A percentile compares a stretch with the other conserved stretches of the same genome.
phyloP scores from a whole-genome alignment of 139 green algal species.

The Tetradesmus obliquus region DNA sequence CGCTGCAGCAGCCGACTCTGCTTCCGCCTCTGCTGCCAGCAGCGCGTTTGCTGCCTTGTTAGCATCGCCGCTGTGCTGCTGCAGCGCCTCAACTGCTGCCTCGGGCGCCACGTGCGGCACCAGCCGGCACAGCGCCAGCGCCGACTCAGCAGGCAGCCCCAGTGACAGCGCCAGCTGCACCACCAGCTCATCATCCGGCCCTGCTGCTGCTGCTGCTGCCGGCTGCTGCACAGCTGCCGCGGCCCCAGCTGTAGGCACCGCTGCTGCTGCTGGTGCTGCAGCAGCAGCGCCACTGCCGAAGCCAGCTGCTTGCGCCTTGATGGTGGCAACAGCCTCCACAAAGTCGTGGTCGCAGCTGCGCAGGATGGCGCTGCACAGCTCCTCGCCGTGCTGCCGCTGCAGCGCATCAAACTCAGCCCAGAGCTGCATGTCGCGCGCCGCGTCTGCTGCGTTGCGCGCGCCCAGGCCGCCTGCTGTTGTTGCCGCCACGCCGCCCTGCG shows the following conservation, averaged over 20 bases:
- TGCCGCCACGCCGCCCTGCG: not conserved
- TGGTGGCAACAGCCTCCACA: not conserved
- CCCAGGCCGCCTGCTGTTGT: not conserved
- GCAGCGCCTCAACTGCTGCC: not conserved
- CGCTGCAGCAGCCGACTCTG: not conserved
- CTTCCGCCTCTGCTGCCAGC: not conserved
- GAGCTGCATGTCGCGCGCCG: constrained; percentile 18
- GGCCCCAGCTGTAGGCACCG: not conserved
- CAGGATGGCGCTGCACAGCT: constrained; percentile 30
- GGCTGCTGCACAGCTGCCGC: not conserved
- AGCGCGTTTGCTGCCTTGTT: constrained; percentile 33
- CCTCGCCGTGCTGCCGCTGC: not conserved
- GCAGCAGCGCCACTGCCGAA: not conserved
- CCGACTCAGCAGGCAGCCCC: not conserved
- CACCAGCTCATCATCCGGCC: constrained; percentile 5
- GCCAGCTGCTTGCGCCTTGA: not conserved
- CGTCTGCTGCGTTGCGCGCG: too few species aligned
- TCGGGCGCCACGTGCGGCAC: not conserved
- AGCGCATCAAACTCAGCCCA: constrained; percentile 30
- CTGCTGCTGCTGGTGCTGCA: not conserved
- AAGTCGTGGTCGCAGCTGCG: constrained; percentile 16
- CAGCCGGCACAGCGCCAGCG: constrained; percentile 11
- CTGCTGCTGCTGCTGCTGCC: not conserved
- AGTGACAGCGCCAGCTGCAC: constrained; percentile 11
- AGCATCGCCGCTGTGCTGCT: constrained; percentile 13